Evolutionary conservation across 176 grass and related monocot species (phyloP).

Genomic region (Oryza brachyantha): DNA sequence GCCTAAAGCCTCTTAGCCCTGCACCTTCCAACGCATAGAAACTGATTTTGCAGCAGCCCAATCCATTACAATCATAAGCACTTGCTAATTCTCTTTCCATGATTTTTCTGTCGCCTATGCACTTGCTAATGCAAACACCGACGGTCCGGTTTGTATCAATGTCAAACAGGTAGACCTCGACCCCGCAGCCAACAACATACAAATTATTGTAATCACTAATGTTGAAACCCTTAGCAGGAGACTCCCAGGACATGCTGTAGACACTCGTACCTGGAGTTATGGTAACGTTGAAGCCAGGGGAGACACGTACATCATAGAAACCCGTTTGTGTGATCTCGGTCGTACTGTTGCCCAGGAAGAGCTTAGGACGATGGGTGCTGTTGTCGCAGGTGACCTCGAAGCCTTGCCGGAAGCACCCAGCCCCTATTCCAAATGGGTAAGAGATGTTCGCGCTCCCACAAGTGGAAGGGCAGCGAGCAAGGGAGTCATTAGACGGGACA

Average conservation of each 20-base stretch:
- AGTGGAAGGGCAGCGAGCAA: no score
- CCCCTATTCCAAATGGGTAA: constrained; percentile 34
- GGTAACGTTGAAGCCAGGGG: not conserved
- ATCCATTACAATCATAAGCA: not conserved
- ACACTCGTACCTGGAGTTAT: not conserved
- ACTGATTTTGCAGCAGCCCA: constrained; percentile 1
- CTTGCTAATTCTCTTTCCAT: not conserved
- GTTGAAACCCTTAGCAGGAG: not conserved
- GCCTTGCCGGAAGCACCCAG: constrained; percentile 30
- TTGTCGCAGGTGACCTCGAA: constrained; percentile 30
- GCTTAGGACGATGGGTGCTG: not conserved
- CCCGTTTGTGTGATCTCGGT: not conserved
- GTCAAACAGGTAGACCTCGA: not conserved
- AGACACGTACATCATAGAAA: no score
- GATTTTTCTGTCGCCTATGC: no score
- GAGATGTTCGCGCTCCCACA: not conserved
- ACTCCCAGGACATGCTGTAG: not conserved
- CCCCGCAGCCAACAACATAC: not conserved
- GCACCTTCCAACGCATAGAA: not conserved
- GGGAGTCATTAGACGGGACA: not conserved
- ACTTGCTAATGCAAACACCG: not conserved
- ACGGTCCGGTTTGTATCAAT: not conserved
- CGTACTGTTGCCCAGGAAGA: not conserved
- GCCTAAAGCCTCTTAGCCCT: not conserved
- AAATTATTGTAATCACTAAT: fast-evolving